Evolutionary conservation across 306 rosid genomes (phyloP), one percentile per base, ranked within the genome.

Genomic region (Cyclanthera cordifolia): DNA sequence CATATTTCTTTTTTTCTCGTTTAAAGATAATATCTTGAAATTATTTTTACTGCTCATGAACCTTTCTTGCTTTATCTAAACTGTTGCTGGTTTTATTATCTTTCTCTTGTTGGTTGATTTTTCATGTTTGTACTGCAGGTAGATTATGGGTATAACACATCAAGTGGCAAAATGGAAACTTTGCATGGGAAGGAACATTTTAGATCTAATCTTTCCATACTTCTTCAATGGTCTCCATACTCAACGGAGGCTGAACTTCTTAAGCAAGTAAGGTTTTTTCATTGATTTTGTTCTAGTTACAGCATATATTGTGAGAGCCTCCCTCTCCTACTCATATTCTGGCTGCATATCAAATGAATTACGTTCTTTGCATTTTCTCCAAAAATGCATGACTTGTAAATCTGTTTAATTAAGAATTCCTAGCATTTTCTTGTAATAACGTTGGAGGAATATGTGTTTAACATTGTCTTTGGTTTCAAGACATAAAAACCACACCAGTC

Each of bases 211-310:
- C 85, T 93, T 69, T 75, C 86, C 65, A 61, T 78, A 82, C 73
- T 93, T 71, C 61, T 93, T 77, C 79, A 76, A 32, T 93, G 96
- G 98, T 87, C 98, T 51, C 98, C 96, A 47, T 93, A 83, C 79
- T 85, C 88, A 45, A 83, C 94, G 14, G 98, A 93, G 71, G 69
- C 91, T 37, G 94, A 86, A 73, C 96, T 93, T 75, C 82, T 93
- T 70, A 72, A 86, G 75, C 96, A 89, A 78, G 98, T 93, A 49
- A 76, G 84, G 72, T 83, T 27, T 53, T 53, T 49, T 45, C 49
- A 17, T 37, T 37, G 3, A 19, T 61, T 61, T 20, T 37, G 15
- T 37, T 61, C 27, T 58, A n/a, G 66, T n/a, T n/a, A n/a, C n/a
- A n/a, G n/a, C n/a, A n/a, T n/a, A n/a, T n/a, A n/a, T n/a, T n/a